These are phyloP conservation scores for Phallus indusiatus DNA, from an alignment of 768 basidiomycete species.

Conservation along the genomic window DNA sequence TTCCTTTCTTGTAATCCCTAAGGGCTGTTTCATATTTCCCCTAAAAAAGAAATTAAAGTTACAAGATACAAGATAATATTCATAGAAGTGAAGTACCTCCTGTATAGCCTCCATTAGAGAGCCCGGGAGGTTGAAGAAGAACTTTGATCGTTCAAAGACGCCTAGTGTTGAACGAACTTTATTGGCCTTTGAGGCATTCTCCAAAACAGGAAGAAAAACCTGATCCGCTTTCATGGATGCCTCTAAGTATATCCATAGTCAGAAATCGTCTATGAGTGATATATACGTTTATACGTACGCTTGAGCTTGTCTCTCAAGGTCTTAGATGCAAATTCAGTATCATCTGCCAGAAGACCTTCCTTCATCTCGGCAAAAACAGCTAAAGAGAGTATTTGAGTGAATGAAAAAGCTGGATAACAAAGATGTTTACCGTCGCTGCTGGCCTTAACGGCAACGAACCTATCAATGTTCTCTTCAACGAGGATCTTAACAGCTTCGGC, in stretches of 20 bases:
- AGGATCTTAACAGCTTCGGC: slow-evolving; percentile 91
- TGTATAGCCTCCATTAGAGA: slow-evolving; percentile 84
- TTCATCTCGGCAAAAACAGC: slow-evolving; percentile 90
- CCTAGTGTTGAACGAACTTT: slow-evolving; percentile 87
- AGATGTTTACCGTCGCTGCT: slow-evolving; percentile 73
- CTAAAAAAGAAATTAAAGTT: slow-evolving; percentile 33
- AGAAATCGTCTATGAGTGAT: neutral
- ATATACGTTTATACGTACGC: slow-evolving; percentile 36
- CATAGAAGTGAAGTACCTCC: slow-evolving; percentile 43
- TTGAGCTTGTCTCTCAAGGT: slow-evolving; percentile 80
- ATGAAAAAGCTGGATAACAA: neutral
- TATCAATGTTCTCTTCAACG: slow-evolving; percentile 96
- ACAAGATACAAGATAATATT: neutral
- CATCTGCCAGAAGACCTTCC: slow-evolving; percentile 68
- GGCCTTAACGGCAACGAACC: slow-evolving; percentile 95
- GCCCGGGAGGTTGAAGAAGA: slow-evolving; percentile 97
- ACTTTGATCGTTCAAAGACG: slow-evolving; percentile 93
- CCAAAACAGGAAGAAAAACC: slow-evolving; percentile 91
- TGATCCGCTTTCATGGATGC: slow-evolving; percentile 91
- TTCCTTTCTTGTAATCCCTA: slow-evolving; percentile 95
- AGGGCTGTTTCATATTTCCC: slow-evolving; percentile 91
- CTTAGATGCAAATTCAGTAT: slow-evolving; percentile 74
- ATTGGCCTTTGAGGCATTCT: slow-evolving; percentile 90
- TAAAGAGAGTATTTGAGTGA: slow-evolving; percentile 22
- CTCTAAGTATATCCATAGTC: slow-evolving; percentile 34